Conservation (phyloP, 805 yeast species). For the Lipomyces spencermartinsiae region DNA sequence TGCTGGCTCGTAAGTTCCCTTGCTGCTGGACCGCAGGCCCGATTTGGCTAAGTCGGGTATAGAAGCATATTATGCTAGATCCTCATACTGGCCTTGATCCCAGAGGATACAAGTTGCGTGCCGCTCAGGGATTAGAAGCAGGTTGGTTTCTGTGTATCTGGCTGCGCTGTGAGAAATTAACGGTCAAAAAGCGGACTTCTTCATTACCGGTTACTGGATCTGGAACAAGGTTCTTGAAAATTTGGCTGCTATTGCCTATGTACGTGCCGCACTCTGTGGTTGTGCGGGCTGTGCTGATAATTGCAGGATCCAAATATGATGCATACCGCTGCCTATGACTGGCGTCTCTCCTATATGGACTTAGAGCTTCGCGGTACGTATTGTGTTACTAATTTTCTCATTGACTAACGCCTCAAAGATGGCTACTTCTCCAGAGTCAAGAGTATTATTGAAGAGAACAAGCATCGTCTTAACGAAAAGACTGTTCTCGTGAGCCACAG, state of each 20-base stretch:
- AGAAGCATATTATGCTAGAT: constrained; percentile 83
- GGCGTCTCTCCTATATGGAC: constrained; percentile 92
- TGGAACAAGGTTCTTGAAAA: constrained; percentile 97
- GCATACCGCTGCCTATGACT: constrained; percentile 92
- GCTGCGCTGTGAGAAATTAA: not conserved
- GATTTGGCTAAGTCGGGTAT: not conserved
- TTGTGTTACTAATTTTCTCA: constrained; percentile 15
- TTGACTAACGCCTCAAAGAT: constrained; percentile 1
- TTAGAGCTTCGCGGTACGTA: constrained; percentile 86
- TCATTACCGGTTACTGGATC: constrained; percentile 97
- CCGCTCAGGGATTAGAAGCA: constrained; percentile 96
- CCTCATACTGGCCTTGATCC: constrained; percentile 94
- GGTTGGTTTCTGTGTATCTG: not conserved
- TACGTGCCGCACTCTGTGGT: not conserved
- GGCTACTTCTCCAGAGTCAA: constrained; percentile 71
- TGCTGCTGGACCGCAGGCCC: not conserved
- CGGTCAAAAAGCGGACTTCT: constrained; percentile 73
- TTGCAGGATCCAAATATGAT: constrained; percentile 75
- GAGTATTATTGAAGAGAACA: constrained; percentile 68
- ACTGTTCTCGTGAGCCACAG: constrained; percentile 87
- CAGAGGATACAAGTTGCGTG: constrained; percentile 75
- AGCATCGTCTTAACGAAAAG: constrained; percentile 63
- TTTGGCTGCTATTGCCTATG: constrained; percentile 87
- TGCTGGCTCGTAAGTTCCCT: constrained; percentile 71
- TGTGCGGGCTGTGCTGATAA: not conserved